Evolutionary conservation across 169 alveolate genomes (phyloP).

Genomic region (Plasmodium cynomolgi): DNA sequence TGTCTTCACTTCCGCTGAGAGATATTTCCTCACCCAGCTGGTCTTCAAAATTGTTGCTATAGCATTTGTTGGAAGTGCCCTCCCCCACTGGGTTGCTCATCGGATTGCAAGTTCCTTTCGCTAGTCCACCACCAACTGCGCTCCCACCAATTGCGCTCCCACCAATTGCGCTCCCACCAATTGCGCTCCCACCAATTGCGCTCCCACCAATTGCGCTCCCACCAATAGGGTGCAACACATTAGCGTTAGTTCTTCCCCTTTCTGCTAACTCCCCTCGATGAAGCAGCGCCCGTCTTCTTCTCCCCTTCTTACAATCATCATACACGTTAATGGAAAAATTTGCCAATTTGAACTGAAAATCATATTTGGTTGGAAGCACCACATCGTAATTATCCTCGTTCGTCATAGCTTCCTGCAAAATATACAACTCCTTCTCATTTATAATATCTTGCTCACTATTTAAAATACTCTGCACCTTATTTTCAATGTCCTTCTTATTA

Average conservation of each 20-base stretch:
- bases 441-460: slow-evolving; percentile 70
- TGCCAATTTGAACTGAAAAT: slow-evolving; percentile 76
- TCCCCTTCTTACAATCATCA: slow-evolving; percentile 68
- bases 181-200: neutral
- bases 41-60: neutral
- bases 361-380: slow-evolving; percentile 79
- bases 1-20: slow-evolving; percentile 14
- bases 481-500: slow-evolving; percentile 74
- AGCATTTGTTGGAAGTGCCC: neutral
- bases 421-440: slow-evolving; percentile 76
- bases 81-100: neutral
- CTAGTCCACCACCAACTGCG: neutral
- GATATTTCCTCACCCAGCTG: neutral
- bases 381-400: slow-evolving; percentile 78
- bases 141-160: too few species aligned
- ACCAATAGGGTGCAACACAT: neutral
- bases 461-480: slow-evolving; percentile 72
- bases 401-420: slow-evolving; percentile 78
- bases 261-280: neutral
- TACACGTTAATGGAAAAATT: slow-evolving; percentile 76
- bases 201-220: neutral
- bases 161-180: neutral
- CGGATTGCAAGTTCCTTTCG: neutral
- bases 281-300: neutral
- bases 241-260: neutral